Evolutionary conservation across 345 rosid species (phyloP).

Genomic region (Rhodamnia argentea): DNA sequence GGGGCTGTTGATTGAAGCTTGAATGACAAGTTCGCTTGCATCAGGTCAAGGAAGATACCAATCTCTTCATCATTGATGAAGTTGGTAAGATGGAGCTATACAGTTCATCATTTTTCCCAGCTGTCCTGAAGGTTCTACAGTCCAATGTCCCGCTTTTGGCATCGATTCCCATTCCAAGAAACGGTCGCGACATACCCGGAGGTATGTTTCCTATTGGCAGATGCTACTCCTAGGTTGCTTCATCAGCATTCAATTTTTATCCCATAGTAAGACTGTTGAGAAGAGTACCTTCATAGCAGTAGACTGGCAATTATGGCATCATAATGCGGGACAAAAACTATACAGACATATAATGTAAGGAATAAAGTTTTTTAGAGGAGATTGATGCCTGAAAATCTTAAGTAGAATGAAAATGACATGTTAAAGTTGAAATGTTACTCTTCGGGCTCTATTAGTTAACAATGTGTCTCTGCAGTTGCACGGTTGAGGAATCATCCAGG

Average conservation of each 20-base stretch:
- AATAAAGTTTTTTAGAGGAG: background rate
- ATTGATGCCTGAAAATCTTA: background rate
- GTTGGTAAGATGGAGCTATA: slow-evolving; percentile 73
- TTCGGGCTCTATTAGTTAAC: background rate
- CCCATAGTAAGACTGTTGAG: background rate
- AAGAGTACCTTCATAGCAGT: background rate
- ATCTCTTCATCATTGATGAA: slow-evolving; percentile 64
- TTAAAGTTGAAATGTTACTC: background rate
- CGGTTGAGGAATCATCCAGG: slow-evolving; percentile 53
- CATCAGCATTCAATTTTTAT: background rate
- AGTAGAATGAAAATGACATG: background rate
- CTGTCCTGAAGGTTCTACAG: slow-evolving; percentile 46
- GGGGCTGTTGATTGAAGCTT: background rate
- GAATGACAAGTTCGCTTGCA: background rate
- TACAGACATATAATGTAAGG: background rate
- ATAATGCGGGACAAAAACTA: background rate
- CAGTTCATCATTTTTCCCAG: slow-evolving; percentile 58
- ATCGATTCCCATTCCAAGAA: slow-evolving; percentile 46
- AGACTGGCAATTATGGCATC: background rate
- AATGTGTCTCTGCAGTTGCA: slow-evolving; percentile 29
- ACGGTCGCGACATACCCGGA: slow-evolving; percentile 50
- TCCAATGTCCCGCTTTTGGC: slow-evolving; percentile 50
- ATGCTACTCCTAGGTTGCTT: background rate
- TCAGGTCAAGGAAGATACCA: slow-evolving; percentile 45
- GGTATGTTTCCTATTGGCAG: slow-evolving; percentile 18